phyloP scores from a whole-genome alignment of 2,329 filamentous ascomycete species.

The Pseudogymnoascus destructans region DNA sequence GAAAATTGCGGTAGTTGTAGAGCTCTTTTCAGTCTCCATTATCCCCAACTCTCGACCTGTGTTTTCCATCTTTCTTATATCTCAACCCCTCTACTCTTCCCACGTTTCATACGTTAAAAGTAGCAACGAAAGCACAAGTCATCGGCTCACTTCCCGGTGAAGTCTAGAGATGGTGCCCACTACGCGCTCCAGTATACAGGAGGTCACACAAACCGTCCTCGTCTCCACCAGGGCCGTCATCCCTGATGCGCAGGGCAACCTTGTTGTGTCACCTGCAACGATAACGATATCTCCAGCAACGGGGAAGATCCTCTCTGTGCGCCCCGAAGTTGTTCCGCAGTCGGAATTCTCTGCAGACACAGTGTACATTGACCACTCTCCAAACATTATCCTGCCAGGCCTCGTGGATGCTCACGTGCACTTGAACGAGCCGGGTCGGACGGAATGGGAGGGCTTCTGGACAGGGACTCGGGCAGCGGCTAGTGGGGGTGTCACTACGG shows the following conservation, averaged over 20 bases:
- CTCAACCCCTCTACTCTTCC: background rate
- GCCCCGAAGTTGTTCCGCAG: constrained; percentile 59
- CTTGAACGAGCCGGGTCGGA: constrained; percentile 89
- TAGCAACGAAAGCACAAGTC: background rate
- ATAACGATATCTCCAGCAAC: constrained; percentile 64
- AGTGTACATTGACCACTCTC: constrained; percentile 71
- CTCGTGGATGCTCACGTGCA: constrained; percentile 96
- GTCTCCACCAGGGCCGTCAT: constrained; percentile 76
- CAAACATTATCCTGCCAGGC: constrained; percentile 73
- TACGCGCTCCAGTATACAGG: background rate
- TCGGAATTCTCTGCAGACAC: constrained; percentile 60
- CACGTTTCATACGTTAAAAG: background rate
- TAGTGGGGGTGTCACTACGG: constrained; percentile 90
- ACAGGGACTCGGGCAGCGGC: constrained; percentile 89
- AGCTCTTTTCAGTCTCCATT: background rate
- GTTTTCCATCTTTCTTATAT: background rate
- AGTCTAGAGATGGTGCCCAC: background rate
- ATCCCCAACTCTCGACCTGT: background rate
- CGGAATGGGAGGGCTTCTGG: constrained; percentile 97
- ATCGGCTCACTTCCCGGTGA: background rate
- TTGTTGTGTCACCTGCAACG: constrained; percentile 64
- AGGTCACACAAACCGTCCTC: constrained; percentile 45
- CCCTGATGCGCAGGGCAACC: constrained; percentile 48
- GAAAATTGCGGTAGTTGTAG: background rate
- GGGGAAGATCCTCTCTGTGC: constrained; percentile 73